phyloP scores from a whole-genome alignment of 2,329 filamentous ascomycete species.

The Pseudogymnoascus sp. region DNA sequence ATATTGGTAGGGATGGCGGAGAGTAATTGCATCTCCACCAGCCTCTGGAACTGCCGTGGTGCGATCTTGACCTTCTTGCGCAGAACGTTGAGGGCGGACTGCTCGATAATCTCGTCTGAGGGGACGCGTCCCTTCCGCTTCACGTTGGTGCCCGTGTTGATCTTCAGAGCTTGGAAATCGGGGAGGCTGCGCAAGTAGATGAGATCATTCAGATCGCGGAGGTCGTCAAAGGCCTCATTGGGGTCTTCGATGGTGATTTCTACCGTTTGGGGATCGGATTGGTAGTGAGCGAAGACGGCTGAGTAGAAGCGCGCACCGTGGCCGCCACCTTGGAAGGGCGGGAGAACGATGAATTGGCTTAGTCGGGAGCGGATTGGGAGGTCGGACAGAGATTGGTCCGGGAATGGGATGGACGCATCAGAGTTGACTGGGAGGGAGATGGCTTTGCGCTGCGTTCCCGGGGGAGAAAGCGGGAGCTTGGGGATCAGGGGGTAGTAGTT shows the following conservation, averaged over 20 bases:
- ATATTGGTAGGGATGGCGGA: conserved; percentile 50
- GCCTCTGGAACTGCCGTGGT: conserved; percentile 65
- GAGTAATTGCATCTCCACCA: conserved; percentile 70
- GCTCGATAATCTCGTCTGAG: conserved; percentile 50
- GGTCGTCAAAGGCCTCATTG: conserved; percentile 74
- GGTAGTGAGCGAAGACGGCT: conserved; percentile 64
- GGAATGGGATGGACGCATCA: conserved; percentile 35
- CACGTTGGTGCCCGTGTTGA: conserved; percentile 47
- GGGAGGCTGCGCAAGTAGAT: conserved; percentile 53
- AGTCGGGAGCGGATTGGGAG: conserved; percentile 75
- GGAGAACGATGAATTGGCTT: conserved; percentile 87
- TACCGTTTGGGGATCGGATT: conserved; percentile 58
- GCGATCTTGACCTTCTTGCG: conserved; percentile 62
- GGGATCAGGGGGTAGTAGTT: conserved; percentile 44
- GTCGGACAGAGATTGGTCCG: conserved; percentile 41
- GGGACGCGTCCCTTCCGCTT: conserved; percentile 43
- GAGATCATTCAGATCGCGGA: conserved; percentile 70
- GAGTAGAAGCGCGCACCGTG: conserved; percentile 77
- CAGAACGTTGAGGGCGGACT: conserved; percentile 47
- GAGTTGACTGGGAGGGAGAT: conserved; percentile 15
- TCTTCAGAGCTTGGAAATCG: conserved; percentile 48
- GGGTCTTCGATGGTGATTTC: conserved; percentile 94
- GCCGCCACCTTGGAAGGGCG: conserved; percentile 74
- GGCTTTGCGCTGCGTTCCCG: background rate
- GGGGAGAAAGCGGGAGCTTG: background rate